Conservation (phyloP, 2,329 filamentous ascomycete species). For the Ascochyta pisi region DNA sequence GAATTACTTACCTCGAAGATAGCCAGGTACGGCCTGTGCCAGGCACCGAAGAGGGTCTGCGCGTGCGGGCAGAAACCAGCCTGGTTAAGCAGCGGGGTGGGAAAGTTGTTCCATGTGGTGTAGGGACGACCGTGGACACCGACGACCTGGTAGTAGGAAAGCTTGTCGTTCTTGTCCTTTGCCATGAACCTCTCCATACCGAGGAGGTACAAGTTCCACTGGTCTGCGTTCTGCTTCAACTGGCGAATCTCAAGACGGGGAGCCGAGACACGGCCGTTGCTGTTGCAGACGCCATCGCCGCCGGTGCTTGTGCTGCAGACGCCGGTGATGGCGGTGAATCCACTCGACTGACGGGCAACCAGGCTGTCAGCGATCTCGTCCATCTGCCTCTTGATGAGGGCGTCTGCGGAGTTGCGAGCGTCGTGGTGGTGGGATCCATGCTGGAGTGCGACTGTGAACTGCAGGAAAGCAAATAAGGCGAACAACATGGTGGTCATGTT, state of each 20-base stretch:
- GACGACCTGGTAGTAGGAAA: slow-evolving; percentile 80
- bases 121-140: slow-evolving; percentile 83
- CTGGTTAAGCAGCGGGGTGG: slow-evolving; percentile 54
- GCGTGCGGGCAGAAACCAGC: slow-evolving; percentile 79
- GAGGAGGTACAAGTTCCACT: slow-evolving; percentile 79
- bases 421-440: slow-evolving; percentile 34
- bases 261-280: slow-evolving; percentile 35
- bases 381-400: slow-evolving; percentile 32
- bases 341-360: slow-evolving; percentile 32
- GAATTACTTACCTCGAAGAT: slow-evolving; percentile 60
- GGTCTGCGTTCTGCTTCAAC: slow-evolving; percentile 66
- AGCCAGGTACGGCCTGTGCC: slow-evolving; percentile 82
- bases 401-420: slow-evolving; percentile 26
- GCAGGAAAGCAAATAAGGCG: slow-evolving; percentile 42
- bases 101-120: slow-evolving; percentile 60
- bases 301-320: slow-evolving; percentile 33
- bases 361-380: slow-evolving; percentile 33
- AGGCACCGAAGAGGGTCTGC: slow-evolving; percentile 77
- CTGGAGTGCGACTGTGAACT: slow-evolving; percentile 40
- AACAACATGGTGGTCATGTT: slow-evolving; percentile 44
- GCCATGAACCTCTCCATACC: slow-evolving; percentile 76
- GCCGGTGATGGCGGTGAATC: slow-evolving; percentile 37
- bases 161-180: slow-evolving; percentile 66
- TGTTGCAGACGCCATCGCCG: slow-evolving; percentile 34
- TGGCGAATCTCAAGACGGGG: slow-evolving; percentile 71